Evolutionary conservation across 371 early-diverging fungal species (phyloP), one percentile per base, ranked within the genome.

Genomic region (Dipsacomyces acuminosporus): DNA sequence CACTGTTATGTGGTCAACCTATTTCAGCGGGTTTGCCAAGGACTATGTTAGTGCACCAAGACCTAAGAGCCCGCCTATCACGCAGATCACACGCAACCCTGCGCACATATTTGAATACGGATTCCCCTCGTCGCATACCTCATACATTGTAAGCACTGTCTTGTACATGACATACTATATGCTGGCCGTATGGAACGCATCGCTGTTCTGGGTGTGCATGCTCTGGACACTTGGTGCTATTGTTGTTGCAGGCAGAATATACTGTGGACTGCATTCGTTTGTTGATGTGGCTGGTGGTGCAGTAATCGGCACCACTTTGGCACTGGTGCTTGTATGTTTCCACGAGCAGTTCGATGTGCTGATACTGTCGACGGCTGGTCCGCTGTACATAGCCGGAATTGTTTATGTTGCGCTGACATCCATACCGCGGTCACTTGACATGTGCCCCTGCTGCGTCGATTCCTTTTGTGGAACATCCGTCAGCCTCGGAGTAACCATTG

Each of bases 51-150:
- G 64, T 40, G 59, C 73, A 8, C 72, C 71, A 8, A 45, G 76
- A 34, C 76, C 76, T 1, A 23, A 52, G 2, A 69, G 71, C 35
- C 76, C 76, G n/a, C 76, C 76, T 3, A 48, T 75, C 13, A 55
- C 30, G 2, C 60, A 72, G 22, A 64, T 76, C 45, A 76, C 73
- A 7, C 62, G 61, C 24, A 73, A 60, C 24, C 57, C 59, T 6
- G 62, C 60, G 3, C 76, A 76, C 44, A 59, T 67, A 14, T 42
- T 67, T 41, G 76, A 76, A 45, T 76, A 75, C 42, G 76, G 76
- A 18, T 76, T 76, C 33, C 76, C 76, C 18, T 76, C 76, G 8
- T 62, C 74, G 1, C 76, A 76, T 53, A 72, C 76, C 14, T 62
- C 76, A 19, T 76, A 76, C 30, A 67, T 59, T 4, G 61, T 64